Evolutionary conservation across 768 basidiomycete species (phyloP), one percentile per base, ranked within the genome.

Genomic region (Daedaleopsis sinensis): DNA sequence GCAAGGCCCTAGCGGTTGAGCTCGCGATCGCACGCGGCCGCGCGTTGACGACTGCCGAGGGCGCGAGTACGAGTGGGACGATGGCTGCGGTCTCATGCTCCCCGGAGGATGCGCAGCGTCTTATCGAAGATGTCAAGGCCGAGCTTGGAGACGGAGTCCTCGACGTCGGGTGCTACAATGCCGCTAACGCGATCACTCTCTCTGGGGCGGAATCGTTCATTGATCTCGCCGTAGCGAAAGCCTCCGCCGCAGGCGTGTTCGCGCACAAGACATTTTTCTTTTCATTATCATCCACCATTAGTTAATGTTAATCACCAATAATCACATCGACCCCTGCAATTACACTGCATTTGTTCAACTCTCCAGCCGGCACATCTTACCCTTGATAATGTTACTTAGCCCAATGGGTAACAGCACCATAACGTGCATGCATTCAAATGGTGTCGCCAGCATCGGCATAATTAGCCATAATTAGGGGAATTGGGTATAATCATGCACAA

Each of bases 61-160:
- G 27, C 27, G 27, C 27, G 61, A 55, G 59, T 2, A 53, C 61
- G n/a, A 73, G 72, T 9, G 79, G 76, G 0, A 71, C 76, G 0
- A 83, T 83, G 82, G 81, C 79, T 1, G 81, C 80, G 1, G 43
- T 82, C 3, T 65, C 70, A 0, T 81, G 81, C 64, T 64, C 60
- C 19, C 57, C 70, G 2, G 65, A 69, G 0, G 67, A 71, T 0
- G 76, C 76, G 9, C 56, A 63, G 42, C 61, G 59, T 2, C 59
- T 79, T 21, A 69, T 78, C 58, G 64, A 57, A 8, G 63, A 56
- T 3, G 65, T 63, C 19, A 46, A 57, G 2, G 58, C 55, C 5
- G 62, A 61, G 38, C 57, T 59, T 18, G 27, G 27, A 7, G 48
- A 57, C 9, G 68, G 59, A 27, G 53, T 70, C 21, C 62, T 80